Evolutionary conservation across 2,329 filamentous ascomycete genomes (phyloP).

Genomic region (Metarhizium rileyi): DNA sequence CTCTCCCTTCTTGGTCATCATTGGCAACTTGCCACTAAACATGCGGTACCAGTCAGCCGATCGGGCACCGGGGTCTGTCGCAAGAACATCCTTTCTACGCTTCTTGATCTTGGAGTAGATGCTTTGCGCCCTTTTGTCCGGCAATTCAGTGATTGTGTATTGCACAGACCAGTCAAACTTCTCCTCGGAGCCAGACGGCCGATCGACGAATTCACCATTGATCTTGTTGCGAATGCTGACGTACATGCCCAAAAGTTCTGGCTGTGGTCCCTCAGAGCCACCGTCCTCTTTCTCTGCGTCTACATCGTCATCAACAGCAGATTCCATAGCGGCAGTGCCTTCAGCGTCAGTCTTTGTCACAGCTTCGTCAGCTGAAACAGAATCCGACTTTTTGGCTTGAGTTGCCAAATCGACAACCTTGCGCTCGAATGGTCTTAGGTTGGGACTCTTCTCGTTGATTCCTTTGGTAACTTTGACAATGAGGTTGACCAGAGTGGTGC

Average conservation of each 20-base stretch:
- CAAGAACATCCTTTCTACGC: conserved; percentile 41
- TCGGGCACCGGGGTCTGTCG: conserved; percentile 30
- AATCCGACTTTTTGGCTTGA: conserved; percentile 18
- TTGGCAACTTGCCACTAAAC: conserved; percentile 31
- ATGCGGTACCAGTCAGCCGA: conserved; percentile 35
- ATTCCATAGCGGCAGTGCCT: neutral
- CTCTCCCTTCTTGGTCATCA: conserved; percentile 43
- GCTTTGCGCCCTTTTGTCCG: conserved; percentile 28
- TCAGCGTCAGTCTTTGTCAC: neutral
- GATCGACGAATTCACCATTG: conserved; percentile 51
- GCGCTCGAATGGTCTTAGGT: conserved; percentile 39
- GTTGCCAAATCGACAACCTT: conserved; percentile 40
- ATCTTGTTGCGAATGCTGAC: conserved; percentile 65
- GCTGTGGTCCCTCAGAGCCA: conserved; percentile 2
- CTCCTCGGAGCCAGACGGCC: conserved; percentile 40
- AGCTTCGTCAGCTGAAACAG: neutral
- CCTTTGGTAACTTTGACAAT: conserved; percentile 41
- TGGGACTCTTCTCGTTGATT: conserved; percentile 29
- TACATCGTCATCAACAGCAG: neutral
- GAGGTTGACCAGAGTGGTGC: conserved; percentile 33
- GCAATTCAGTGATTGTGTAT: conserved; percentile 62
- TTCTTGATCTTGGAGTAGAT: conserved; percentile 48
- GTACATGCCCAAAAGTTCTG: conserved; percentile 55
- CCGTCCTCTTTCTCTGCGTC: neutral
- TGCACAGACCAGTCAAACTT: conserved; percentile 59